These are phyloP conservation scores for Tricholoma matsutake DNA, from an alignment of 768 basidiomycete species.

Conservation along the genomic window DNA sequence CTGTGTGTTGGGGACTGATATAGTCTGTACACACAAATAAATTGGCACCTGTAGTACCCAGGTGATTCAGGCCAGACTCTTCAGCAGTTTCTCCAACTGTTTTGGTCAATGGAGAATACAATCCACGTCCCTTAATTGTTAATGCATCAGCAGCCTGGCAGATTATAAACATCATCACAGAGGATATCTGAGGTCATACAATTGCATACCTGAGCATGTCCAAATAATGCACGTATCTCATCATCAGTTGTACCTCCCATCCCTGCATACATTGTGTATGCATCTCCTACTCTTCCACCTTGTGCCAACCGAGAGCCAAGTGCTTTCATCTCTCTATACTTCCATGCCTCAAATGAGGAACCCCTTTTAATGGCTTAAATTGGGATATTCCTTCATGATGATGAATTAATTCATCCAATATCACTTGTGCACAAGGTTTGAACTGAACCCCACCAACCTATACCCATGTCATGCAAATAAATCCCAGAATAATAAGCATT, in stretches of 20 bases:
- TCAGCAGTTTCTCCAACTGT: neutral
- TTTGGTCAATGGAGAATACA: slow-evolving; percentile 1
- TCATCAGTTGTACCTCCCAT: slow-evolving; percentile 3
- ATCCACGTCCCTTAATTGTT: neutral
- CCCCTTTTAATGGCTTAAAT: neutral
- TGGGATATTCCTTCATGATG: neutral
- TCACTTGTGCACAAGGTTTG: neutral
- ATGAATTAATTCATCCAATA: neutral
- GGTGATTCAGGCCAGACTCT: neutral
- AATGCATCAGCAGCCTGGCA: slow-evolving; percentile 1
- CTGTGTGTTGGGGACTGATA: slow-evolving; percentile 2
- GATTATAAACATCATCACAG: neutral
- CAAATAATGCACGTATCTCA: slow-evolving; percentile 1
- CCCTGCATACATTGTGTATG: slow-evolving; percentile 1
- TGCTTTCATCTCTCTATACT: slow-evolving; percentile 4
- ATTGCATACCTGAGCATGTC: slow-evolving; percentile 4
- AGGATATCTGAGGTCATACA: too few relatives aligned
- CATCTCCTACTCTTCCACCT: slow-evolving; percentile 6
- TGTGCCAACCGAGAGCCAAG: slow-evolving; percentile 5
- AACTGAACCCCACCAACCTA: slow-evolving; percentile 3
- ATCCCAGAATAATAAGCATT: neutral
- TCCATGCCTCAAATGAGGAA: slow-evolving; percentile 1
- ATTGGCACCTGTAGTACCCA: slow-evolving; percentile 3
- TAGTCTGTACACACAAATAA: slow-evolving; percentile 1
- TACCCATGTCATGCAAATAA: neutral